Evolutionary conservation across 2,329 filamentous ascomycete genomes (phyloP), one percentile per base, ranked within the genome.

Genomic region (Sporothrix dimorphospora): DNA sequence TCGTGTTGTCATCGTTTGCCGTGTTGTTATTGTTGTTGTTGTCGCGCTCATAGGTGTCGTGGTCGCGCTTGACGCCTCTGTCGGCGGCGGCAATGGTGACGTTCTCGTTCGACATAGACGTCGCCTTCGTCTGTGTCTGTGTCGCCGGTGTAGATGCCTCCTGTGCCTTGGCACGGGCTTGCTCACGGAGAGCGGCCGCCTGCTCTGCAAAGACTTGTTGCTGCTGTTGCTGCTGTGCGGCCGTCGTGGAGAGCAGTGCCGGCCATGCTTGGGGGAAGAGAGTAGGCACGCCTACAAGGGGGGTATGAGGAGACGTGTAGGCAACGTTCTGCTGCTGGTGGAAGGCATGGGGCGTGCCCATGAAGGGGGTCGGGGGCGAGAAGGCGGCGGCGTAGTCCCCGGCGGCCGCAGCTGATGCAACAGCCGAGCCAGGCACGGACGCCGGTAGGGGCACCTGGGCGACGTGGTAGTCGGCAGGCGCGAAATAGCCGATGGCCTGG

Each of bases 51-150:
- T 59, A 66, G 9, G 57, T 47, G n/a, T 59, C 51, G 19, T 30
- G 40, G 27, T 40, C n/a, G 3, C 70, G 70, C 40, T 71, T 71
- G 11, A 68, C 34, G 21, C 59, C 51, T 49, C 27, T 49, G 47
- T 27, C 27, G 27, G 24, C 40, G 57, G n/a, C 21, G 24, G 34
- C 24, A n/a, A 14, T 42, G n/a, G 16, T 34, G 42, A 34, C 19
- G 7, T 11, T 34, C 7, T 49, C 63, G 3, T 47, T 21, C 2
- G 42, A 3, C 12, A 21, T 8, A 2, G 40, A 7, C 42, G 24
- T 30, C 24, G 24, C 12, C 24, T 66, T 47, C 4, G 24, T 24
- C 24, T 11, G 42, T 21, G 21, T 16, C 38, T 4, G 11, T 24
- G 30, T n/a, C n/a, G n/a, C n/a, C n/a, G n/a, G n/a, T n/a, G n/a